Evolutionary conservation across 768 basidiomycete species (phyloP).

Genomic region (Mycena capillaripes): DNA sequence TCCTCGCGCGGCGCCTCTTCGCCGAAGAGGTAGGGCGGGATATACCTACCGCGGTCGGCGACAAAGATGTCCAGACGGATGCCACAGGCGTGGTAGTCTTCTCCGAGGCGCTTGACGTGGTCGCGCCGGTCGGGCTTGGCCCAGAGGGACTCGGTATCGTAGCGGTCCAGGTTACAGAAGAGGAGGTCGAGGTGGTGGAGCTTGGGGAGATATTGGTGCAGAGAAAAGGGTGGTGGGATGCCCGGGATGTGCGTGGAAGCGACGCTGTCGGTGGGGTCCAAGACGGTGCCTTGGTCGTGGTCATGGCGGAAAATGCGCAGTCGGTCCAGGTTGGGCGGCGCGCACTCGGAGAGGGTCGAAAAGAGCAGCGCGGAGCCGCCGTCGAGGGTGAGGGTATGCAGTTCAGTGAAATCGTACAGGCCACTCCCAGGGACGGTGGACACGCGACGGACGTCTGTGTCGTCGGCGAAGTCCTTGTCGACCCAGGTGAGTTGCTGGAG

Average conservation of each 20-base stretch:
- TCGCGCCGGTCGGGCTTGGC: neutral
- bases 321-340: too few relatives aligned
- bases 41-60: neutral
- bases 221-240: slow-evolving; percentile 4
- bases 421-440: too few relatives aligned
- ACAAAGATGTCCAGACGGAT: slow-evolving; percentile 5
- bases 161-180: neutral
- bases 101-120: too few relatives aligned
- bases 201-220: neutral
- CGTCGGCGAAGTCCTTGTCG: neutral
- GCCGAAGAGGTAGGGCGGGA: slow-evolving; percentile 14
- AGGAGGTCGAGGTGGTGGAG: slow-evolving; percentile 15
- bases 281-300: slow-evolving; percentile 1
- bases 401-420: too few relatives aligned
- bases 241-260: slow-evolving; percentile 6
- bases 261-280: slow-evolving; percentile 3
- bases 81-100: neutral
- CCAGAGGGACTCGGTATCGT: neutral
- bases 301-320: too few relatives aligned
- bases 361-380: too few relatives aligned
- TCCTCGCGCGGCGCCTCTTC: slow-evolving; percentile 11
- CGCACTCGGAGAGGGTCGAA: too few relatives aligned
- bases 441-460: too few relatives aligned
- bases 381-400: too few relatives aligned
- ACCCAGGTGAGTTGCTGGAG: slow-evolving; percentile 1